These are phyloP conservation scores for Colletotrichum tofieldiae DNA, from an alignment of 2,329 filamentous ascomycete species.

Conservation along the genomic window DNA sequence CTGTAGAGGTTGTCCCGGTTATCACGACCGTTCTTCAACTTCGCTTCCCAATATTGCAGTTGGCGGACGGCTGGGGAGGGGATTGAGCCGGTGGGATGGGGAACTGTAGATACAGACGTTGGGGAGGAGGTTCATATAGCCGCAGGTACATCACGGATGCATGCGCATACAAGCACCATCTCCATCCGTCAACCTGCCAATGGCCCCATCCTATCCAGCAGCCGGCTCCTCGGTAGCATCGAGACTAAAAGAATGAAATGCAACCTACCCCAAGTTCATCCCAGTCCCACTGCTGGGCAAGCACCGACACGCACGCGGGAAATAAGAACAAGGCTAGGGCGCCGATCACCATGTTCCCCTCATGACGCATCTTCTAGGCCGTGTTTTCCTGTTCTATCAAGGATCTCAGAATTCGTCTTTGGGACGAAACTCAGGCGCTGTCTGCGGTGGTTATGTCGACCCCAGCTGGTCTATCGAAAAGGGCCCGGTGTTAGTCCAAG, in stretches of 20 bases:
- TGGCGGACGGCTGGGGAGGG: background rate
- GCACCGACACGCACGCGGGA: conserved; percentile 17
- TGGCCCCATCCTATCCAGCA: background rate
- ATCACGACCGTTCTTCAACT: background rate
- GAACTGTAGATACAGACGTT: background rate
- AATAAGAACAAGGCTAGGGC: background rate
- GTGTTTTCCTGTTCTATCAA: background rate
- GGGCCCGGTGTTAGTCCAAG: background rate
- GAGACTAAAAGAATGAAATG: background rate
- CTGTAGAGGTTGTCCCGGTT: background rate
- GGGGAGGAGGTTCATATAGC: conserved; percentile 18
- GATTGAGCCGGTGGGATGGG: conserved; percentile 9
- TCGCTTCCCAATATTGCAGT: background rate
- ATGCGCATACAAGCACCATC: background rate
- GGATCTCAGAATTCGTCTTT: background rate
- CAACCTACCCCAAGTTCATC: conserved; percentile 37
- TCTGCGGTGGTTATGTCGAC: background rate
- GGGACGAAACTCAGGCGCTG: background rate
- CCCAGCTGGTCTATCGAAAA: background rate
- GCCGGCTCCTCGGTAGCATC: background rate
- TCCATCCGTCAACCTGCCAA: background rate
- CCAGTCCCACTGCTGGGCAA: conserved; percentile 25
- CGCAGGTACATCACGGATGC: background rate
- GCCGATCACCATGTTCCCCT: background rate
- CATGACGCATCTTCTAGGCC: conserved; percentile 8